Percentiles rank a stretch among this genome's conserved stretches.
phyloP scores from a whole-genome alignment of 495 filamentous ascomycete species.

The Talaromyces nanjingensis region DNA sequence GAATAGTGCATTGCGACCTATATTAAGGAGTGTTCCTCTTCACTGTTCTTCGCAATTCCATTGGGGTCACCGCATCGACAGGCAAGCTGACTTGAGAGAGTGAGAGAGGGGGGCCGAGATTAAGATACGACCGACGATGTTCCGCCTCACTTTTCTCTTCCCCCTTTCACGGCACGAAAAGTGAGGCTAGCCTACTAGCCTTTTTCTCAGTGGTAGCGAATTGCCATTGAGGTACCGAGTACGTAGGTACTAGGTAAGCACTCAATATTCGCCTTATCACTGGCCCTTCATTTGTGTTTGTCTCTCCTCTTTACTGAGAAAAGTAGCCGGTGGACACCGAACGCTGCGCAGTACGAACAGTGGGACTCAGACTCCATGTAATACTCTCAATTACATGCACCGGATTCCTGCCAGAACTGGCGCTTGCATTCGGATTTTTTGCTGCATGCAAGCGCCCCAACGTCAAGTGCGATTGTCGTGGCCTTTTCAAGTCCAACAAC shows the following conservation, averaged over 20 bases:
- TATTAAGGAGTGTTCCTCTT: background rate
- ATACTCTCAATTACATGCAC: background rate
- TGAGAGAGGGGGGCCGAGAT: slow-evolving; percentile 3
- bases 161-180: slow-evolving; percentile 27
- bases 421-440: background rate
- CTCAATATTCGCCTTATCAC: background rate
- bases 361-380: background rate
- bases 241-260: slow-evolving; percentile 1
- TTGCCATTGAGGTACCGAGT: background rate
- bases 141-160: slow-evolving; percentile 34
- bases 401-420: background rate
- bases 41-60: background rate
- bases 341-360: background rate
- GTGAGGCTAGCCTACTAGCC: slow-evolving; percentile 23
- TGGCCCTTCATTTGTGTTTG: background rate
- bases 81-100: background rate
- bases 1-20: background rate
- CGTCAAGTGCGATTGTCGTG: slow-evolving; percentile 3
- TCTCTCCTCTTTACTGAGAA: background rate
- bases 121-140: slow-evolving; percentile 9
- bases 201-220: slow-evolving; percentile 1
- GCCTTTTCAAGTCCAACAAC: background rate
- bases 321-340: background rate
- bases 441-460: slow-evolving; percentile 4
- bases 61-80: background rate